Conservation (phyloP, 177 flowering plant genomes). For the Vitis hybrid region DNA sequence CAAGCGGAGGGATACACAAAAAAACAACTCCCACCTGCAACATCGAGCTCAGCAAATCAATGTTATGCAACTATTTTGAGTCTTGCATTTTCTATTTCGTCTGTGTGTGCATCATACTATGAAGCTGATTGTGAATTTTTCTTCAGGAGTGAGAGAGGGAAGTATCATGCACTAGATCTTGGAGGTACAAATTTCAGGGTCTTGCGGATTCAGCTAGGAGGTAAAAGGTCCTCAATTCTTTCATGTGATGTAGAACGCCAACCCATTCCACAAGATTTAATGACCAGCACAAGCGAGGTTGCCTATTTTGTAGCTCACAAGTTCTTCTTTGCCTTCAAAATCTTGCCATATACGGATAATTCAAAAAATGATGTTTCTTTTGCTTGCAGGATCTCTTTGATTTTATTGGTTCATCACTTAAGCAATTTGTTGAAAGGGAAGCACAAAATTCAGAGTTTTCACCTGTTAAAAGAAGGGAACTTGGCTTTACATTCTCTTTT, state of each 20-base stretch:
- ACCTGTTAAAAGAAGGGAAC: slow-evolving; percentile 45
- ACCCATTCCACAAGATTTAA: slow-evolving; percentile 66
- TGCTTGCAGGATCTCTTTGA: slow-evolving; percentile 74
- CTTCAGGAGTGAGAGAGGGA: slow-evolving; percentile 77
- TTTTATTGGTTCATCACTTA: slow-evolving; percentile 65
- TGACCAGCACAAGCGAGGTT: slow-evolving; percentile 83
- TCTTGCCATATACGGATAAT: neutral
- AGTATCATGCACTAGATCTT: slow-evolving; percentile 73
- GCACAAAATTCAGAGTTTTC: slow-evolving; percentile 31
- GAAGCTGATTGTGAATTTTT: slow-evolving; percentile 15
- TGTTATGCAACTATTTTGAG: neutral
- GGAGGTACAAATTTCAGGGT: slow-evolving; percentile 94
- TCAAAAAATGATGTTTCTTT: slow-evolving; percentile 1
- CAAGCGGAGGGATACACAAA: too few species aligned
- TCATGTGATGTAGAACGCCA: slow-evolving; percentile 51
- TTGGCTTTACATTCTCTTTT: slow-evolving; percentile 92
- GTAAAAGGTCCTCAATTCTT: slow-evolving; percentile 43
- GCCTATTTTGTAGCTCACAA: neutral
- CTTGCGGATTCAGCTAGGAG: slow-evolving; percentile 70
- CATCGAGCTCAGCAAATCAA: too few species aligned
- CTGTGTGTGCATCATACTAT: neutral
- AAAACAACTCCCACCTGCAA: too few species aligned
- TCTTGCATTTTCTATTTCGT: neutral
- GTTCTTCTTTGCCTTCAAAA: neutral
- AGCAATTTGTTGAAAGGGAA: slow-evolving; percentile 67